Conservation (phyloP, 805 yeast species). For the Zygotorulaspora danielsina region DNA sequence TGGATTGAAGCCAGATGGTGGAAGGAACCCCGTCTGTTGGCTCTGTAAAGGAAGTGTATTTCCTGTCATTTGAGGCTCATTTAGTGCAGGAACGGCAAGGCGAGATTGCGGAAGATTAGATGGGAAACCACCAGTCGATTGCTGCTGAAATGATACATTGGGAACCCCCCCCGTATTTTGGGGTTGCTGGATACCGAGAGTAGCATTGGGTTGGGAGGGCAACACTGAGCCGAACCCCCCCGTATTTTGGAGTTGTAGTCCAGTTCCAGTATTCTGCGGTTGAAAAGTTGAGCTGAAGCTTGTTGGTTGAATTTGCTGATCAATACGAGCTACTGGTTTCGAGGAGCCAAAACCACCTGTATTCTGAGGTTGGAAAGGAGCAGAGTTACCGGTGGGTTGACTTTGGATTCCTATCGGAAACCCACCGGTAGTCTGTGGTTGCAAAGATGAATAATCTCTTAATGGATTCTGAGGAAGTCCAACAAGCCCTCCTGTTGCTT, state of each 20-base stretch:
- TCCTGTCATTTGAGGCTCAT: slow-evolving; percentile 42
- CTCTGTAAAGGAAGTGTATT: slow-evolving; percentile 25
- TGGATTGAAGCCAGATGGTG: slow-evolving; percentile 40
- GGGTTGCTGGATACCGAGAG: slow-evolving; percentile 25
- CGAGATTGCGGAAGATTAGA: slow-evolving; percentile 21
- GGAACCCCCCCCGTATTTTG: slow-evolving; percentile 23
- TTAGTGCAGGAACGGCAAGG: background rate
- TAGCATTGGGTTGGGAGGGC: slow-evolving; percentile 22
- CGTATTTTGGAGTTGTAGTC: slow-evolving; percentile 42
- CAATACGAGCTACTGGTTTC: slow-evolving; percentile 40
- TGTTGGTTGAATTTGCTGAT: slow-evolving; percentile 48
- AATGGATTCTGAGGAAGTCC: slow-evolving; percentile 4
- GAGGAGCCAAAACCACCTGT: slow-evolving; percentile 40
- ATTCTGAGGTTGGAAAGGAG: slow-evolving; percentile 41
- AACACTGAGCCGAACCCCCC: slow-evolving; percentile 37
- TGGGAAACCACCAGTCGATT: slow-evolving; percentile 36
- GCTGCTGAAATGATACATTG: slow-evolving; percentile 39
- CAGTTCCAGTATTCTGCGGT: slow-evolving; percentile 43
- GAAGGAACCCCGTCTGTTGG: slow-evolving; percentile 66
- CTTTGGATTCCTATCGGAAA: slow-evolving; percentile 33
- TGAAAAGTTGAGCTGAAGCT: slow-evolving; percentile 38
- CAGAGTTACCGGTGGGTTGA: slow-evolving; percentile 40
- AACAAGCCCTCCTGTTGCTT: slow-evolving; percentile 44
- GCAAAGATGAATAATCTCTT: slow-evolving; percentile 13
- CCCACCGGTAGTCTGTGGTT: slow-evolving; percentile 33